These are phyloP conservation scores for Pestalotiopsis sp. DNA, from an alignment of 2,329 filamentous ascomycete species.

Conservation along the genomic window DNA sequence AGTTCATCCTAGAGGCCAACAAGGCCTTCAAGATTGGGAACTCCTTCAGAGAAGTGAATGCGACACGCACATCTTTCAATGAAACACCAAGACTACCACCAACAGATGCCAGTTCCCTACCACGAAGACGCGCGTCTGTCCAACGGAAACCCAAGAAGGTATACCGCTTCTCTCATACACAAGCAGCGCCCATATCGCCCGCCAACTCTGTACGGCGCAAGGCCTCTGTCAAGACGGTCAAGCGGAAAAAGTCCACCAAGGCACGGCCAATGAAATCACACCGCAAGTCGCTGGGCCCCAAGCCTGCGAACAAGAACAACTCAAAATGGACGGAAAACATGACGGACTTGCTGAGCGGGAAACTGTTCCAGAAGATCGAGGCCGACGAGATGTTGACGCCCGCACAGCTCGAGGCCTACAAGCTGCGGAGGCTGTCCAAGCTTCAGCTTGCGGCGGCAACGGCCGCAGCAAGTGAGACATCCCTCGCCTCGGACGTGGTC, in stretches of 20 bases:
- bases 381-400: constrained; percentile 63
- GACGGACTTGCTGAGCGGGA: constrained; percentile 57
- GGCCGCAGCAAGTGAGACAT: constrained; percentile 32
- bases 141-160: constrained; percentile 12
- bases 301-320: constrained; percentile 30
- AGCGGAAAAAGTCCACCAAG: constrained; percentile 46
- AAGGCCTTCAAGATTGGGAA: constrained; percentile 49
- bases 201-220: constrained; percentile 28
- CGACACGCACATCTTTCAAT: constrained; percentile 26
- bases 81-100: constrained; percentile 31
- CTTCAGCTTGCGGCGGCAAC: constrained; percentile 26
- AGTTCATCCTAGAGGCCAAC: constrained; percentile 52
- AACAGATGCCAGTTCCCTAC: constrained; percentile 15
- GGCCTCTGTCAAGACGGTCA: constrained; percentile 36
- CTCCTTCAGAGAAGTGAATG: constrained; percentile 41
- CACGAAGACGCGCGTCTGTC: not conserved
- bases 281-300: constrained; percentile 25
- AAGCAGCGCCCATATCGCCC: constrained; percentile 19
- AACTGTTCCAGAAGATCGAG: constrained; percentile 57
- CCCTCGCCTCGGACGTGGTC: constrained; percentile 24
- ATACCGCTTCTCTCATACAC: constrained; percentile 23
- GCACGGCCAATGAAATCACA: constrained; percentile 29
- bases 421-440: constrained; percentile 37
- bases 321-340: constrained; percentile 60
- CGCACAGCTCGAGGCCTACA: constrained; percentile 50